A percentile compares a stretch with the other conserved stretches of the same genome.
These are phyloP conservation scores for Irineochytrium annulatum DNA, from an alignment of 192 early-diverging fungal genomes.

Conservation along the genomic window DNA sequence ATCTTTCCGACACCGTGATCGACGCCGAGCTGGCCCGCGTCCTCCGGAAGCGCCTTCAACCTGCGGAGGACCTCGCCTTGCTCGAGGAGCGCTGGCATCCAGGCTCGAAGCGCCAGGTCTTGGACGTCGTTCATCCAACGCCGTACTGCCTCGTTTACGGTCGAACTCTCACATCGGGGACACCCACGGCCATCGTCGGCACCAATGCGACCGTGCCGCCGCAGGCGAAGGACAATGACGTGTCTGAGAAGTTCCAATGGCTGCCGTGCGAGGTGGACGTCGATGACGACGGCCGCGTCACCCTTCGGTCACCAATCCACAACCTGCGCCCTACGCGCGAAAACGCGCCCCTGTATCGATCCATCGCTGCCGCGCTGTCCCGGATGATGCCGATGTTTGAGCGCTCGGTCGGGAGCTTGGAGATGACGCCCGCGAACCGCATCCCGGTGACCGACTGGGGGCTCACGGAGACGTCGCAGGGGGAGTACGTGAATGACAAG, in stretches of 20 bases:
- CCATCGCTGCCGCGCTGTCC: conserved; percentile 48
- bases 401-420: conserved; percentile 6
- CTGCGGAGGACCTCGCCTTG: too few species aligned
- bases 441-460: too few species aligned
- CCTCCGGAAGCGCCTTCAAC: too few species aligned
- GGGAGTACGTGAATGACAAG: conserved; percentile 18
- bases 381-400: conserved; percentile 66
- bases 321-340: conserved; percentile 56
- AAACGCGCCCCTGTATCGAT: conserved; percentile 47
- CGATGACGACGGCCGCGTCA: conserved; percentile 37
- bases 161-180: conserved; percentile 1
- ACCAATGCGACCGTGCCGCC: not conserved
- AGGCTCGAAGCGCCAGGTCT: conserved; percentile 34
- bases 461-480: not conserved
- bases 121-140: conserved; percentile 56
- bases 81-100: conserved; percentile 53
- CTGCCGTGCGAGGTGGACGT: conserved; percentile 65
- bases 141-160: conserved; percentile 37
- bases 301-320: conserved; percentile 67
- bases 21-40: too few species aligned
- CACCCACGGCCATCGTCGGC: conserved; percentile 4
- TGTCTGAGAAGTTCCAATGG: conserved; percentile 49
- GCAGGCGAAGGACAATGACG: not conserved
- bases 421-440: not conserved
- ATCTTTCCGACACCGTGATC: too few species aligned